phyloP scores from a whole-genome alignment of 1,139 yeast species.

The Arxiozyma bovina region DNA sequence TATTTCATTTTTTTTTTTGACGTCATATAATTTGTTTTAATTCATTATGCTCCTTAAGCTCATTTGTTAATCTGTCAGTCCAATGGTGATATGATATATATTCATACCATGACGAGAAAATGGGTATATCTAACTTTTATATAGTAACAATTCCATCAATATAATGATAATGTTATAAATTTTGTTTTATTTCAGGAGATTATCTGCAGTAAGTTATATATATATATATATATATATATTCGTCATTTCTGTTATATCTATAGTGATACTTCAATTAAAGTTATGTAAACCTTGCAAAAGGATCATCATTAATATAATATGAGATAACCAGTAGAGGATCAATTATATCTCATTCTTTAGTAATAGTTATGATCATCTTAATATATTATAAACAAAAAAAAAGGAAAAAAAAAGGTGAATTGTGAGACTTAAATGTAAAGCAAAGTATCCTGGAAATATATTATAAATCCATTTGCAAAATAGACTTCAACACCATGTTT shows the following conservation, averaged over 20 bases:
- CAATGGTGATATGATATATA: background rate
- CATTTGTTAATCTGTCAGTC: background rate
- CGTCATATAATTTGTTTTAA: too few relatives aligned
- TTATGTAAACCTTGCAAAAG: background rate
- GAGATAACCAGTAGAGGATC: background rate
- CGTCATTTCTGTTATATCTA: background rate
- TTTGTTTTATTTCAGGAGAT: background rate
- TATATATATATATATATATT: too few relatives aligned
- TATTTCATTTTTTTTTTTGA: too few relatives aligned
- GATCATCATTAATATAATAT: too few relatives aligned
- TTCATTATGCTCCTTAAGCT: background rate
- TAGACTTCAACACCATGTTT: background rate
- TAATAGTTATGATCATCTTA: background rate
- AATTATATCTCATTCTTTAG: too few relatives aligned
- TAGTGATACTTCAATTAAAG: too few relatives aligned
- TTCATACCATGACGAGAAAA: constrained; percentile 74
- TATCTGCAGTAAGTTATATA: too few relatives aligned
- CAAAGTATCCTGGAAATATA: background rate
- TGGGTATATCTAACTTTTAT: background rate
- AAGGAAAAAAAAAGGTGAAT: too few relatives aligned
- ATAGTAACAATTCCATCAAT: background rate
- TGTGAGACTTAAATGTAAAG: background rate
- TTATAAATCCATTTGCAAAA: background rate
- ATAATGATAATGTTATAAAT: background rate
- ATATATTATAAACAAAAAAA: too few relatives aligned